Conservation (phyloP, 1,139 yeast species). For the Diutina rugosa region DNA sequence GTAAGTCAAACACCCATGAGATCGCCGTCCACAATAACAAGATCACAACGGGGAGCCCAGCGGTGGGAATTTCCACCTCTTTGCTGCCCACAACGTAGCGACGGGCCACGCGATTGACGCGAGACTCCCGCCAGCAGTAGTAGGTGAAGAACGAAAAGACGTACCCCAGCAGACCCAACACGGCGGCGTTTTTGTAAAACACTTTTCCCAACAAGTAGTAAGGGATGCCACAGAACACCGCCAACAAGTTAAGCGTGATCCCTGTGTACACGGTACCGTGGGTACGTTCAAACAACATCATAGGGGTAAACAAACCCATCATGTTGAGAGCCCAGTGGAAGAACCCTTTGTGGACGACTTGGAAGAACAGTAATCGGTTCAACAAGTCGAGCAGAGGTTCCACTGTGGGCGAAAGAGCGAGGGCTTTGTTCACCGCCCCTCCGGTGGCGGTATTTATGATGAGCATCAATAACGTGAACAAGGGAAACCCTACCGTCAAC, state of each 20-base stretch:
- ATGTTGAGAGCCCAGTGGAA: slow-evolving; percentile 56
- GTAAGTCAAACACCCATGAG: slow-evolving; percentile 29
- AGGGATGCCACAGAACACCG: slow-evolving; percentile 58
- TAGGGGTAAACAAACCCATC: slow-evolving; percentile 44
- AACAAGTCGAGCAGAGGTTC: slow-evolving; percentile 18
- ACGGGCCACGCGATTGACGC: slow-evolving; percentile 29
- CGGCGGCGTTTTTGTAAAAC: slow-evolving; percentile 40
- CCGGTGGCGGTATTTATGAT: slow-evolving; percentile 14
- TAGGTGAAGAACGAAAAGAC: slow-evolving; percentile 60
- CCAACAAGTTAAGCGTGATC: slow-evolving; percentile 59
- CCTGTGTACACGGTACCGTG: slow-evolving; percentile 90
- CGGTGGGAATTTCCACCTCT: slow-evolving; percentile 40
- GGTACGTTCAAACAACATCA: slow-evolving; percentile 54
- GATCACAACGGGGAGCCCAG: slow-evolving; percentile 43
- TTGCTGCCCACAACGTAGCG: slow-evolving; percentile 14
- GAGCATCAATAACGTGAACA: slow-evolving; percentile 36
- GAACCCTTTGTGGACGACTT: slow-evolving; percentile 50
- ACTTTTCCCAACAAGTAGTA: slow-evolving; percentile 45
- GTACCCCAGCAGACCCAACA: slow-evolving; percentile 66
- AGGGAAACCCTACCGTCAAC: slow-evolving; percentile 47
- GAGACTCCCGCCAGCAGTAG: slow-evolving; percentile 48
- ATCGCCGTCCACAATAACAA: slow-evolving; percentile 29
- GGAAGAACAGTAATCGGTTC: slow-evolving; percentile 61
- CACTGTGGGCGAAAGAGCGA: slow-evolving; percentile 42
- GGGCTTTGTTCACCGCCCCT: slow-evolving; percentile 10